Base-by-base conservation (phyloP, 2,329 filamentous ascomycete species). In the Ophiostoma perfectum region DNA sequence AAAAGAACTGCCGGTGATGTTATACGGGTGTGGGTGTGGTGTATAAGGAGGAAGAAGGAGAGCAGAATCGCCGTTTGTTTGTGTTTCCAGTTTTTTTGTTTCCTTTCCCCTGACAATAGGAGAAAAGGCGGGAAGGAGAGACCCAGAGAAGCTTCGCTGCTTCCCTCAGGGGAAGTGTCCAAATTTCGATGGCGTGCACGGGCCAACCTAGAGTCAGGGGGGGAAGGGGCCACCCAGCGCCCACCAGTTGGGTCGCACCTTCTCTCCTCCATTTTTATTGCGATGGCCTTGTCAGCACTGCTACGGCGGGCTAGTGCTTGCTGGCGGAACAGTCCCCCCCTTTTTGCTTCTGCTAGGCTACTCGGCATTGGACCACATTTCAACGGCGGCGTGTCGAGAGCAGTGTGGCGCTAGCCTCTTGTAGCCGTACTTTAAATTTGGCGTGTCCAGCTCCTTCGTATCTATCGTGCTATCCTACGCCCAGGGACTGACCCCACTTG, bases 131-230 rank as follows among this genome's bases (percentile, higher is more conserved):
- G 64, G 68, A 62, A 70, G 65, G 67, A 67, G 66, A 66, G 55
- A 27, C 66, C 58, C 63, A 63, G 42, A 38, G 69, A 70, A 72
- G 70, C 71, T 74, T 68, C 69, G 69, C 68, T 71, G 62, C 39
- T 68, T 66, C 69, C 65, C 71, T 69, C 65, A 69, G 68, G 69
- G 70, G 69, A 69, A 70, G 69, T 70, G 69, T 70, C 70, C 71
- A 74, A 74, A 74, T 74, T 74, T 73, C 72, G 72, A 73, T 69
- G 64, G 6, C 6, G 67, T 70, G 73, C 73, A 74, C 73, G 73
- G 72, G 71, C 72, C 73, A 73, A 62, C 42, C 18, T 8, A 55
- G 49, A 69, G 68, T 67, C 69, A 70, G 68, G 70, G 71, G 68
- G 71, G 70, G 66, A 68, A 68, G 66, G 71, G 70, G 69, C 71